Percentiles rank a stretch among this genome's conserved stretches.
These are phyloP conservation scores for Austroboletus novae-zelandiae DNA, from an alignment of 1,284 basidiomycete species.

Conservation along the genomic window DNA sequence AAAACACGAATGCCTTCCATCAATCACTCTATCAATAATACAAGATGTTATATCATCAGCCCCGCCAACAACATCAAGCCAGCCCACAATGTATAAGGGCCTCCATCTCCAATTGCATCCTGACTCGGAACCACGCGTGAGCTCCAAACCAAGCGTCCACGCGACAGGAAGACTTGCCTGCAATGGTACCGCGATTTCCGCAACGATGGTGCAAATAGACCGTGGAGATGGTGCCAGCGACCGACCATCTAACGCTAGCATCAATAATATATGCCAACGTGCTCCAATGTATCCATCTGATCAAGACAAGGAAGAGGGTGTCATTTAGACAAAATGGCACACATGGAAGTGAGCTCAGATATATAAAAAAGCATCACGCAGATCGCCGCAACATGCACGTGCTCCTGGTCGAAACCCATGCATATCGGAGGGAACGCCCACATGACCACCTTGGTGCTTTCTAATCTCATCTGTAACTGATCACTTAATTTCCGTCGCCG, in stretches of 20 bases:
- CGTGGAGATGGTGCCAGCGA: too few species aligned
- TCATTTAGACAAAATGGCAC: conserved; percentile 21
- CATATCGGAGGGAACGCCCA: conserved; percentile 68
- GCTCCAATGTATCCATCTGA: conserved; percentile 67
- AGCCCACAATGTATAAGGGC: conserved; percentile 60
- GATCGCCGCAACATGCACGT: conserved; percentile 61
- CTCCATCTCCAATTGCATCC: conserved; percentile 60
- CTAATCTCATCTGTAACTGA: conserved; percentile 62
- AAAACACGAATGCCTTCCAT: too few species aligned
- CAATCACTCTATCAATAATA: too few species aligned
- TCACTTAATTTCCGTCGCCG: background rate
- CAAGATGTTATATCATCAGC: too few species aligned
- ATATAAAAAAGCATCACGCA: conserved; percentile 60
- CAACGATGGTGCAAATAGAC: conserved; percentile 62
- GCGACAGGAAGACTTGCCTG: conserved; percentile 11
- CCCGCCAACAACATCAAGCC: conserved; percentile 47
- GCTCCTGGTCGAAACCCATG: conserved; percentile 65
- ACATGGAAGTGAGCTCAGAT: conserved; percentile 74
- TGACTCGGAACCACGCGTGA: too few species aligned
- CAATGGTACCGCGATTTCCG: conserved; percentile 58
- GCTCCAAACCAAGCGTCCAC: background rate
- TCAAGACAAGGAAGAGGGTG: background rate
- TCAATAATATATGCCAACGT: conserved; percentile 78
- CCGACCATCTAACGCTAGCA: too few species aligned
- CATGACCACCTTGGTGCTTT: conserved; percentile 60